Conservation (phyloP, 495 filamentous ascomycete species). For the Rhypophila decipiens region DNA sequence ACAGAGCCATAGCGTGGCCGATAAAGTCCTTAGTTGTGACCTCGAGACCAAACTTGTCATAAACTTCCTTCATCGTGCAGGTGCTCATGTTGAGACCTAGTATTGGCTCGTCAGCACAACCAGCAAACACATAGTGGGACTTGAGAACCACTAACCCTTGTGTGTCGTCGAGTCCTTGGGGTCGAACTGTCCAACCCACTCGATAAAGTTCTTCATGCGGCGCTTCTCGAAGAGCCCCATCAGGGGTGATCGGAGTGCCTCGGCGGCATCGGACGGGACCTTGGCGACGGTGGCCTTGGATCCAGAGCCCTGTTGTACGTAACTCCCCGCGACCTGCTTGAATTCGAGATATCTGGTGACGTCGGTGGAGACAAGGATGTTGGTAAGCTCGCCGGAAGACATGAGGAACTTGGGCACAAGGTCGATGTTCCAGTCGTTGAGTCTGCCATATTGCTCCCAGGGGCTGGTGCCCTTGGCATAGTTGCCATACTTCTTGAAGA, state of each 20-base stretch:
- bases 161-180: slow-evolving; percentile 76
- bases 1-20: slow-evolving; percentile 97
- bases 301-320: slow-evolving; percentile 81
- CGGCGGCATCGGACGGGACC: slow-evolving; percentile 87
- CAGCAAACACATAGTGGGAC: neutral
- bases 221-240: slow-evolving; percentile 98
- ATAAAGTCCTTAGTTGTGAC: slow-evolving; percentile 90
- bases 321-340: slow-evolving; percentile 96
- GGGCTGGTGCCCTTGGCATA: slow-evolving; percentile 74
- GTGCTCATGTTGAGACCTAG: slow-evolving; percentile 71
- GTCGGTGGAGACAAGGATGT: slow-evolving; percentile 93
- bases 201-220: slow-evolving; percentile 91
- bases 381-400: slow-evolving; percentile 96
- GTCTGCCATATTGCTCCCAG: slow-evolving; percentile 92
- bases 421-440: slow-evolving; percentile 99
- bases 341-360: slow-evolving; percentile 98
- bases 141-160: slow-evolving; percentile 56
- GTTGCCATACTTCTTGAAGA: slow-evolving; percentile 94
- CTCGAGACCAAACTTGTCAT: slow-evolving; percentile 94
- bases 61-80: slow-evolving; percentile 93
- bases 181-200: slow-evolving; percentile 92
- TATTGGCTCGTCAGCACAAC: neutral
- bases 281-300: slow-evolving; percentile 86
- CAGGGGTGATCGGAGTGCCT: slow-evolving; percentile 85
- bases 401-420: slow-evolving; percentile 97